Percentiles rank a stretch among this genome's conserved stretches.
Evolutionary conservation across 2,329 filamentous ascomycete genomes (phyloP).

Genomic region (Monilinia aucupariae): DNA sequence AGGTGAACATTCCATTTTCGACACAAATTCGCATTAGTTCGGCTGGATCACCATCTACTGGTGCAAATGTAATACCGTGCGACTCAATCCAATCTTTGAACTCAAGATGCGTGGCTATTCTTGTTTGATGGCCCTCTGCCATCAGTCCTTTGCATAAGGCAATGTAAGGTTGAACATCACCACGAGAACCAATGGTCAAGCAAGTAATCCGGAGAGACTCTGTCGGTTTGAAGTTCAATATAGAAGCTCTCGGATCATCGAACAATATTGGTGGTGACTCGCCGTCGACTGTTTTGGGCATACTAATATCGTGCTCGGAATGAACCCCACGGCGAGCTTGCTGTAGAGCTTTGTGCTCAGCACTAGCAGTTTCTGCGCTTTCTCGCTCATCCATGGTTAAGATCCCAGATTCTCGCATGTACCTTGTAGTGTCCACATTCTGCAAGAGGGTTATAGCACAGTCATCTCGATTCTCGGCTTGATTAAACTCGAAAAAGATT

Average conservation of each 20-base stretch:
- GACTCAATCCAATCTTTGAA: slow-evolving; percentile 84
- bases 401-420: slow-evolving; percentile 63
- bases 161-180: slow-evolving; percentile 97
- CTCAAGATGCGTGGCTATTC: slow-evolving; percentile 87
- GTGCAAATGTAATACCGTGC: slow-evolving; percentile 90
- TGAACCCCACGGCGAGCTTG: slow-evolving; percentile 59
- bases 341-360: slow-evolving; percentile 75
- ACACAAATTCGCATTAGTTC: slow-evolving; percentile 96
- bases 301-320: slow-evolving; percentile 45
- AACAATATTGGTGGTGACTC: slow-evolving; percentile 75
- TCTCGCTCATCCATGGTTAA: slow-evolving; percentile 64
- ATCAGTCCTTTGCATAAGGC: slow-evolving; percentile 86
- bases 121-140: slow-evolving; percentile 77
- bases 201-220: slow-evolving; percentile 80
- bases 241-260: slow-evolving; percentile 81
- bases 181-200: slow-evolving; percentile 89
- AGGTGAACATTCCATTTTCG: slow-evolving; percentile 95
- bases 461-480: slow-evolving; percentile 75
- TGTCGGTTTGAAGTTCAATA: slow-evolving; percentile 84
- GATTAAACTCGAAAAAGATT: slow-evolving; percentile 88
- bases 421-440: slow-evolving; percentile 66
- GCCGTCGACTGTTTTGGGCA: slow-evolving; percentile 44
- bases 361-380: slow-evolving; percentile 67
- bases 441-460: slow-evolving; percentile 77
- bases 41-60: slow-evolving; percentile 83